phyloP scores from a whole-genome alignment of 2,329 filamentous ascomycete species.

The Orbilia quercus region DNA sequence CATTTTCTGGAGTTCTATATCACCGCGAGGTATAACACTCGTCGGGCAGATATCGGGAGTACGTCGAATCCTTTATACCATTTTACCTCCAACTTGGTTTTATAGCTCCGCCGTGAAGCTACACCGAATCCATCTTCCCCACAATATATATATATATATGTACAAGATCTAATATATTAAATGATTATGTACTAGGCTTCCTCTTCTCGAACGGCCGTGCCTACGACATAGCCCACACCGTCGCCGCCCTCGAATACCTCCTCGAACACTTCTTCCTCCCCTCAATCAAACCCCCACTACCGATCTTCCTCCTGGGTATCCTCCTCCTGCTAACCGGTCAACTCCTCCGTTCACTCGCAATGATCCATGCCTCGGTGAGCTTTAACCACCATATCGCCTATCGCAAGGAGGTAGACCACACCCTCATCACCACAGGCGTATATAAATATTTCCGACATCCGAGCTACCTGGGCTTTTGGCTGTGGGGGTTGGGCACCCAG shows the following conservation, averaged over 20 bases:
- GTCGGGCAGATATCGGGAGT: constrained; percentile 74
- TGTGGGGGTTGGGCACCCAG: constrained; percentile 97
- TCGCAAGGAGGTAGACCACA: constrained; percentile 76
- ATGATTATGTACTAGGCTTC: constrained; percentile 68
- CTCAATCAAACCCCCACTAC: constrained; percentile 58
- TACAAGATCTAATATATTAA: constrained; percentile 9
- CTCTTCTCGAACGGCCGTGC: constrained; percentile 83
- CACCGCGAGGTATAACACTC: constrained; percentile 84
- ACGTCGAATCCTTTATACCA: background rate
- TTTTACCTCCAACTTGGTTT: no score
- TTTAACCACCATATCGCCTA: constrained; percentile 89
- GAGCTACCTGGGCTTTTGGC: constrained; percentile 97
- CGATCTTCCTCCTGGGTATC: constrained; percentile 67
- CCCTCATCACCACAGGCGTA: constrained; percentile 83
- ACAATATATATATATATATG: constrained; percentile 5
- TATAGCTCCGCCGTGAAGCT: no score
- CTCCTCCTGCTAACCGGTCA: constrained; percentile 77
- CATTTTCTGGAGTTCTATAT: constrained; percentile 98
- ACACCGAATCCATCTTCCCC: no score
- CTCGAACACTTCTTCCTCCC: constrained; percentile 71
- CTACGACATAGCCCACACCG: constrained; percentile 83
- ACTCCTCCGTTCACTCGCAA: constrained; percentile 79
- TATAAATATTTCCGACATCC: constrained; percentile 82
- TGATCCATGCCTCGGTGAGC: constrained; percentile 86
- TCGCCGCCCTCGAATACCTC: constrained; percentile 79